Base-by-base conservation (phyloP, 1,139 yeast genomes). In the Hemisphaericaspora xylofermentans region DNA sequence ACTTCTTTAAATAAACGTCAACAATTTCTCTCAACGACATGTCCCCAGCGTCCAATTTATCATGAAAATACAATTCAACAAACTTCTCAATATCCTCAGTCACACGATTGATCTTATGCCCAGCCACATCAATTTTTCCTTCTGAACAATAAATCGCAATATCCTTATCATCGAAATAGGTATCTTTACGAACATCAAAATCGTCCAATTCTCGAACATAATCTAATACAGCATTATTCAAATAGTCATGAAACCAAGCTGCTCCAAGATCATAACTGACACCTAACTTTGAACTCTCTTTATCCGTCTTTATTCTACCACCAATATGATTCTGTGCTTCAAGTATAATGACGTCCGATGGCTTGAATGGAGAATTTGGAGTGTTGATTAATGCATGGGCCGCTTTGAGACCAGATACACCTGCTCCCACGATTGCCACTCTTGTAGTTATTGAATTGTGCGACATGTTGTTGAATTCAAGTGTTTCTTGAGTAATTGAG, bases 201-300 rank as follows among this genome's bases (percentile, higher is more conserved):
- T 48, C 44, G 2, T 49, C 59, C 2, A 54, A 60, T 2, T 50
- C 54, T 6, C 60, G 41, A n/a, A 67, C 53, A 27, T 68, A 67
- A 29, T 57, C 47, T 32, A 72, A 58, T 7, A 85, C 69, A 5
- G 72, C 72, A 54, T 88, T 88, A 26, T 38, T 43, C 38, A 88
- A 63, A 0, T 88, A 79, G 53, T 88, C 96, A 57, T 88, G 96
- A 53, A 85, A 84, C 96, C 96, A 88, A 3, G 91, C 78, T 0
- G 95, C 96, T 0, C 96, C 96, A 16, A 88, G 51, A 59, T 88
- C 96, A 55, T 84, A 83, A 6, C 53, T 42, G 18, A 55, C 52
- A 1, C 74, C 75, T 9, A 66, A 42, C 38, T 60, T 60, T 12
- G 72, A 65, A 1, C 53, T 47, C 15, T 56, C 49, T 39, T 64